These are phyloP conservation scores for Lentinula novae-zelandiae DNA, from an alignment of 1,284 basidiomycete genomes.

Conservation along the genomic window DNA sequence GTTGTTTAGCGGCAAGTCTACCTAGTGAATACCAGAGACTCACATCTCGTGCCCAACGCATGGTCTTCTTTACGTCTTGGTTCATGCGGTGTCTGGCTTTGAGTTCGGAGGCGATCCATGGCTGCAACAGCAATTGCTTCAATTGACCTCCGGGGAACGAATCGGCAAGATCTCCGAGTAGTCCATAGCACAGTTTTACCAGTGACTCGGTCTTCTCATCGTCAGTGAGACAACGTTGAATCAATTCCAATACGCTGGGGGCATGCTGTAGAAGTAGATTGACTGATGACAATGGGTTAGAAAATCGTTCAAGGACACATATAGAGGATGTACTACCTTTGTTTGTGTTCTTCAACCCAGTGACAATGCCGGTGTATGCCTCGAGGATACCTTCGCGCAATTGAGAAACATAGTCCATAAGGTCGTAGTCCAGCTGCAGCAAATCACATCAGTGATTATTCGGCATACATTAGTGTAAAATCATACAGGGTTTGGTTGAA, in stretches of 20 bases:
- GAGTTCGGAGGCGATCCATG: constrained; percentile 83
- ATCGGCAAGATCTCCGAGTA: constrained; percentile 92
- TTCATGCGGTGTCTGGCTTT: constrained; percentile 66
- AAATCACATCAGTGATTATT: neutral
- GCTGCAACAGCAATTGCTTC: constrained; percentile 73
- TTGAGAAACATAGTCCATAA: constrained; percentile 88
- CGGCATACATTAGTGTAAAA: neutral
- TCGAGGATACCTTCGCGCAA: constrained; percentile 96
- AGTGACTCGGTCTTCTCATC: constrained; percentile 83
- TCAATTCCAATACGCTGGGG: constrained; percentile 75
- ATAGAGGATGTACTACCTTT: constrained; percentile 45
- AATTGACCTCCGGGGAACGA: constrained; percentile 79
- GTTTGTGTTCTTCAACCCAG: constrained; percentile 82
- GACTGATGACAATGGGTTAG: constrained; percentile 33
- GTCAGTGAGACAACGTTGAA: constrained; percentile 78
- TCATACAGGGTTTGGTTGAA: constrained; percentile 78
- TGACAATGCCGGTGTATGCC: constrained; percentile 94
- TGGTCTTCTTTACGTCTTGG: constrained; percentile 70
- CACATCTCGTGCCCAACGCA: constrained; percentile 83
- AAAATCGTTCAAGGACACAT: neutral
- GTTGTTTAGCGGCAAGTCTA: too few relatives aligned
- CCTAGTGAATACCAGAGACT: constrained; percentile 20
- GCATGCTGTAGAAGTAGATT: constrained; percentile 73
- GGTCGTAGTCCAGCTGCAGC: constrained; percentile 77
- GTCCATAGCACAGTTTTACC: constrained; percentile 74